These are phyloP conservation scores for Erodium maritimum DNA, from an alignment of 345 rosid genomes.

Conservation along the genomic window DNA sequence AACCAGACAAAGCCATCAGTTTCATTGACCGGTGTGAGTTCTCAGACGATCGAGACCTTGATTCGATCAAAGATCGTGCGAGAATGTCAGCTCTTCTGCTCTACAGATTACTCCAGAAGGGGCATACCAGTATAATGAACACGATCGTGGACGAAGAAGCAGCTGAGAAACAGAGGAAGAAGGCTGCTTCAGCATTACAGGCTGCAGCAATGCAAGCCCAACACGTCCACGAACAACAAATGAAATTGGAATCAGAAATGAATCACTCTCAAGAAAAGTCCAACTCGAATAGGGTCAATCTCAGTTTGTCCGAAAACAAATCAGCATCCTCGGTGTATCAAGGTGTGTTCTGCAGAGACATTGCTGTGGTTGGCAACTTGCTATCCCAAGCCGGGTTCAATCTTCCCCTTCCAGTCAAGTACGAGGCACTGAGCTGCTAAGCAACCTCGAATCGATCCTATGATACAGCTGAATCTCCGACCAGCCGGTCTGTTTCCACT, in stretches of 20 bases:
- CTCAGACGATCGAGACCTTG: constrained; percentile 50
- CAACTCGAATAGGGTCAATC: constrained; percentile 7
- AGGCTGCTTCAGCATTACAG: constrained; percentile 29
- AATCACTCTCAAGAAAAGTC: not conserved
- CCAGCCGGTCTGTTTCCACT: constrained; percentile 31
- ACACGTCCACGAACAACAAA: constrained; percentile 16
- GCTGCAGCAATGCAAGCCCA: constrained; percentile 37
- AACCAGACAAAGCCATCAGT: constrained; percentile 61
- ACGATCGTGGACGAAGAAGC: constrained; percentile 58
- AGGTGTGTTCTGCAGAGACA: constrained; percentile 91
- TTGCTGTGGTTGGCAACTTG: constrained; percentile 65
- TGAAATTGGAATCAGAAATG: constrained; percentile 16
- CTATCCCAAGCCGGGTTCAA: constrained; percentile 65
- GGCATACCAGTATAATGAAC: constrained; percentile 47
- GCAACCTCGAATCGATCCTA: constrained; percentile 8
- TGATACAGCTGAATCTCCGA: not conserved
- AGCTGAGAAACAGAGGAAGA: constrained; percentile 48
- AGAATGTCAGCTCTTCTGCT: constrained; percentile 74
- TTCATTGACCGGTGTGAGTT: constrained; percentile 79
- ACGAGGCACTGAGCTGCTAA: constrained; percentile 80
- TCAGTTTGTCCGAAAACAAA: constrained; percentile 12
- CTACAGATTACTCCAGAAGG: constrained; percentile 74
- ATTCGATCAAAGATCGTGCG: constrained; percentile 61
- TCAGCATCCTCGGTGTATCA: constrained; percentile 38
- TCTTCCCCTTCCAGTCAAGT: constrained; percentile 68